A percentile compares a stretch with the other conserved stretches of the same genome.
Conservation (phyloP, 2,329 filamentous ascomycete genomes). For the Alternaria hordeiaustralica region DNA sequence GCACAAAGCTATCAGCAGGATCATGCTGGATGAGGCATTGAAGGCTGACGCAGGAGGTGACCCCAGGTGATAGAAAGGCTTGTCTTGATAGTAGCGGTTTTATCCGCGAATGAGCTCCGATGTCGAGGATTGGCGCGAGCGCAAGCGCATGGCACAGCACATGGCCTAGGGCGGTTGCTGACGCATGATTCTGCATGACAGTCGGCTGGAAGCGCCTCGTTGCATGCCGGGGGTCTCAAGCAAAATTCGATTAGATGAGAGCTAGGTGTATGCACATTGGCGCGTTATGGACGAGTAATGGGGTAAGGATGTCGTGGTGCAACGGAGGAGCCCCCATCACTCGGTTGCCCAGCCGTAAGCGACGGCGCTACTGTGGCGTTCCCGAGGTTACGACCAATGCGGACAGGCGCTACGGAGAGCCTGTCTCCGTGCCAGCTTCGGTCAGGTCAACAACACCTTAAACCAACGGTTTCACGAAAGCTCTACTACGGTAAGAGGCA, state of each 20-base stretch:
- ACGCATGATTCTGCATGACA: neutral
- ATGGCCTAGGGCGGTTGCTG: neutral
- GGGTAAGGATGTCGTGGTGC: neutral
- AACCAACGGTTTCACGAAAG: neutral
- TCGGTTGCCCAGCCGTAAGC: neutral
- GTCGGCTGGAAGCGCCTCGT: neutral
- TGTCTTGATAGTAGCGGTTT: neutral
- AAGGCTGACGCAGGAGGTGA: neutral
- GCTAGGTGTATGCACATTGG: neutral
- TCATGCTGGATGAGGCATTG: neutral
- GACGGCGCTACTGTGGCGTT: slow-evolving; percentile 3
- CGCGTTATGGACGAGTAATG: neutral
- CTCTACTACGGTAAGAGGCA: neutral
- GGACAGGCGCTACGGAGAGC: slow-evolving; percentile 1
- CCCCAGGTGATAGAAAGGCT: neutral
- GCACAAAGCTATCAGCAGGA: neutral
- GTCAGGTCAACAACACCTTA: neutral
- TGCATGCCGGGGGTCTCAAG: neutral
- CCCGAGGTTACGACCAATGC: neutral
- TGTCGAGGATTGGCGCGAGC: neutral
- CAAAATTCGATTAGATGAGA: neutral
- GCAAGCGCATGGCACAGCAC: neutral
- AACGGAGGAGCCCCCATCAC: slow-evolving; percentile 2
- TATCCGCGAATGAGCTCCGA: slow-evolving; percentile 2
- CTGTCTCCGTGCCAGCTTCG: neutral